Conservation (phyloP, 2,329 filamentous ascomycete species). For the Colletotrichum sp. region DNA sequence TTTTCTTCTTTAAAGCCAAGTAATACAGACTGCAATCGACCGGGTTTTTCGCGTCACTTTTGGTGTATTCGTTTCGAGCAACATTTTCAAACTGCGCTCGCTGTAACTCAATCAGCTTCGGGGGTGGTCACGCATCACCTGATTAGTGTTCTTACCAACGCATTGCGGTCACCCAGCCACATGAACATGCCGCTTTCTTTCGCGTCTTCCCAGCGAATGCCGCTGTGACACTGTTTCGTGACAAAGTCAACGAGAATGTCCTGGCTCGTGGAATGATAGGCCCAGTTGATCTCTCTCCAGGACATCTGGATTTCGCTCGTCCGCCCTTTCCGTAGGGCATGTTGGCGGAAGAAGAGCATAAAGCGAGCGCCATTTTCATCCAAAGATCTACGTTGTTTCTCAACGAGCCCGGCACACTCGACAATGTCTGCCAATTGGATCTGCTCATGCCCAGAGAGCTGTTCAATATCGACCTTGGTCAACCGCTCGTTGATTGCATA, state of each 20-base stretch:
- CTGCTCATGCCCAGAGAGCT: constrained; percentile 84
- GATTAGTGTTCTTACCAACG: constrained; percentile 64
- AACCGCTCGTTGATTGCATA: constrained; percentile 76
- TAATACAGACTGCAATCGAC: constrained; percentile 93
- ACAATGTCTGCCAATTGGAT: constrained; percentile 85
- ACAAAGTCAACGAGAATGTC: constrained; percentile 89
- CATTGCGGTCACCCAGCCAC: constrained; percentile 82
- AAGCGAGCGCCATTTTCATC: constrained; percentile 90
- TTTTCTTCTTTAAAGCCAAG: constrained; percentile 88
- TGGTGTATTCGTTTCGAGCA: constrained; percentile 91
- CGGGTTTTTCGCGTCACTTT: constrained; percentile 84
- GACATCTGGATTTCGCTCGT: constrained; percentile 70
- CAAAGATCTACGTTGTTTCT: constrained; percentile 86
- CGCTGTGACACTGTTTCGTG: constrained; percentile 77
- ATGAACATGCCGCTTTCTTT: constrained; percentile 90
- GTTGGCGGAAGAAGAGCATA: constrained; percentile 85
- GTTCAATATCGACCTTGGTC: constrained; percentile 74
- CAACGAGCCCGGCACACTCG: constrained; percentile 83
- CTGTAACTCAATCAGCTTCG: constrained; percentile 39
- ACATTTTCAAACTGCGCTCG: constrained; percentile 85
- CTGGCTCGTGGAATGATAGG: constrained; percentile 83
- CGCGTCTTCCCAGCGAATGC: constrained; percentile 84
- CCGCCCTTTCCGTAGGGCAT: constrained; percentile 72
- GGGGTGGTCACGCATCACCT: background rate
- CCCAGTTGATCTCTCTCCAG: constrained; percentile 85